Conservation (phyloP, 192 early-diverging fungal genomes). For the Lobosporangium transversale region DNA sequence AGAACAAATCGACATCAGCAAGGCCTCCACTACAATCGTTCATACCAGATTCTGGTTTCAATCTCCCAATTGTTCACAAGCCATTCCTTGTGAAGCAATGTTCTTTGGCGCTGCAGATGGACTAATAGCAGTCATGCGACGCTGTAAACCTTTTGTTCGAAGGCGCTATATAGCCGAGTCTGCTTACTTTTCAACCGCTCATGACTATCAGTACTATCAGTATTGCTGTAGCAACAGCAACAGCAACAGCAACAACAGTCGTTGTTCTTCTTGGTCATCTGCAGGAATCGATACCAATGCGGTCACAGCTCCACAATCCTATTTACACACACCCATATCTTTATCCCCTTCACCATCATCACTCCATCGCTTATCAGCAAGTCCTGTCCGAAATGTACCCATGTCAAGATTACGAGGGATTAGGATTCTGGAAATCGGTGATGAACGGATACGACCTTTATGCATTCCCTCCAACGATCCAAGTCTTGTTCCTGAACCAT, state of each 20-base stretch:
- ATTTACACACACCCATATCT: background rate
- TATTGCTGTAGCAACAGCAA: too few species aligned
- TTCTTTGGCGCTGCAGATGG: constrained; percentile 27
- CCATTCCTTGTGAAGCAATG: constrained; percentile 26
- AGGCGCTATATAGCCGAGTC: background rate
- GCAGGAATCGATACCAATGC: too few species aligned
- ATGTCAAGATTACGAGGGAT: background rate
- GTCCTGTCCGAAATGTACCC: background rate
- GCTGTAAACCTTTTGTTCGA: constrained; percentile 13
- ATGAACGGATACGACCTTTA: background rate
- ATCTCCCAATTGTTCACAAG: constrained; percentile 11
- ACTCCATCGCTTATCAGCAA: too few species aligned
- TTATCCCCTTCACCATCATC: background rate
- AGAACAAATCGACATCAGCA: constrained; percentile 28
- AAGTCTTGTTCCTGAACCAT: too few species aligned
- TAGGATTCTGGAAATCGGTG: background rate
- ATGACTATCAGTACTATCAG: too few species aligned
- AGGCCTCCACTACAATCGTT: constrained; percentile 17
- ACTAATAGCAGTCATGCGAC: constrained; percentile 9
- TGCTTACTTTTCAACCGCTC: background rate
- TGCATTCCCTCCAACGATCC: too few species aligned
- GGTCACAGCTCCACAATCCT: background rate
- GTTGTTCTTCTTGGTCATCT: background rate
- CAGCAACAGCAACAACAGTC: background rate
- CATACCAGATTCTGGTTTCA: constrained; percentile 42